Evolutionary conservation across 805 yeast species (phyloP).

Genomic region (Spathaspora sp.): DNA sequence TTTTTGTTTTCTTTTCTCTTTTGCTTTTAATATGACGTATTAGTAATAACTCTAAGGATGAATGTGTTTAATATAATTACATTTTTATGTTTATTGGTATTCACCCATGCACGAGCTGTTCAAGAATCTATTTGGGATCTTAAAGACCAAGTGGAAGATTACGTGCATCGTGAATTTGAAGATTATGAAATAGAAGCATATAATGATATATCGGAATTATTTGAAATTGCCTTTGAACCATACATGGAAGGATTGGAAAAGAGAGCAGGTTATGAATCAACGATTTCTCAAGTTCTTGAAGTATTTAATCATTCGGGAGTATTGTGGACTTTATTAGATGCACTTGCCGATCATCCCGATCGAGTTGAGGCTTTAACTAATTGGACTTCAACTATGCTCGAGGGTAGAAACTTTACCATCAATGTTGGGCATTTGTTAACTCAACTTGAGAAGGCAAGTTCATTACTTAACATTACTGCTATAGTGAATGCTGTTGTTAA

Average conservation of each 20-base stretch:
- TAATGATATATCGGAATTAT: constrained; percentile 5
- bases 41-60: not conserved
- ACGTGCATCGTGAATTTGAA: constrained; percentile 8
- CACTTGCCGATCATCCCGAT: constrained; percentile 26
- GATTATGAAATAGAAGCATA: constrained; percentile 7
- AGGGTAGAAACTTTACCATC: constrained; percentile 5
- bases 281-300: constrained; percentile 20
- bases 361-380: constrained; percentile 28
- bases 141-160: constrained; percentile 11
- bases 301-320: constrained; percentile 30
- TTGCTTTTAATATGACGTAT: not conserved
- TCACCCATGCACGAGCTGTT: not conserved
- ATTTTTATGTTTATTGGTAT: not conserved
- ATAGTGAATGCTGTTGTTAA: constrained; percentile 20
- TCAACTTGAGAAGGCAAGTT: constrained; percentile 1
- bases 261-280: constrained; percentile 12
- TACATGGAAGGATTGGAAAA: constrained; percentile 1
- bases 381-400: constrained; percentile 20
- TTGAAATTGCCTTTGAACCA: not conserved
- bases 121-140: constrained; percentile 9
- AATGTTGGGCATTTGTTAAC: constrained; percentile 4
- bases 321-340: constrained; percentile 32
- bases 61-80: not conserved
- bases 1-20: not conserved
- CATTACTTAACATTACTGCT: constrained; percentile 17